Percentiles rank a stretch among this genome's conserved stretches.
These are phyloP conservation scores for Irpex lacteus DNA, from an alignment of 1,284 basidiomycete species.

Conservation along the genomic window DNA sequence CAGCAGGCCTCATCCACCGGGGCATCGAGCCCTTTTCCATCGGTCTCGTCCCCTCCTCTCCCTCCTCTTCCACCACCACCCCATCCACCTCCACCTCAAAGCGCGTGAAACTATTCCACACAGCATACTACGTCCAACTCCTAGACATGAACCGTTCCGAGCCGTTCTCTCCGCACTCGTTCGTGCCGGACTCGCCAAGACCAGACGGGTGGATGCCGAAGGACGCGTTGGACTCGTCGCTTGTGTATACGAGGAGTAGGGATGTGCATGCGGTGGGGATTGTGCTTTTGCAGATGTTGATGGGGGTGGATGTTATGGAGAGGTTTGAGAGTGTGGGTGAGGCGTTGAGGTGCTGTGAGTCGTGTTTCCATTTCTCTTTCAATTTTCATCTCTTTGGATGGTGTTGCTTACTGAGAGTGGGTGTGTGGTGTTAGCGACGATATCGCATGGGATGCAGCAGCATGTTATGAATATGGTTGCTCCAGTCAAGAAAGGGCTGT, in stretches of 20 bases:
- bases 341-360: conserved; percentile 27
- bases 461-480: conserved; percentile 58
- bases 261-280: conserved; percentile 78
- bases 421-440: conserved; percentile 37
- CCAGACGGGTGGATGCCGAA: conserved; percentile 68
- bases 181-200: conserved; percentile 40
- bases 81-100: conserved; percentile 57
- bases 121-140: conserved; percentile 60
- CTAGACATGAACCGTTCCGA: conserved; percentile 77
- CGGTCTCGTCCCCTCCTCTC: conserved; percentile 44
- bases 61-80: background rate
- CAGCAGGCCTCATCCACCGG: conserved; percentile 61
- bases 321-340: conserved; percentile 33
- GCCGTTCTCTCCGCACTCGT: conserved; percentile 46
- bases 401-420: background rate
- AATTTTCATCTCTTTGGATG: background rate
- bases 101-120: conserved; percentile 62
- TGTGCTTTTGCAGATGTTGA: conserved; percentile 72
- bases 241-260: conserved; percentile 66
- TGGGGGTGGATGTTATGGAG: conserved; percentile 64
- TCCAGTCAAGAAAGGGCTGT: conserved; percentile 54
- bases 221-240: conserved; percentile 66
- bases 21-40: conserved; percentile 56
- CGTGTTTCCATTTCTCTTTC: background rate
- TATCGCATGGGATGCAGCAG: conserved; percentile 47